Evolutionary conservation across 2,329 filamentous ascomycete species (phyloP).

Genomic region (Colletotrichum paranaense): DNA sequence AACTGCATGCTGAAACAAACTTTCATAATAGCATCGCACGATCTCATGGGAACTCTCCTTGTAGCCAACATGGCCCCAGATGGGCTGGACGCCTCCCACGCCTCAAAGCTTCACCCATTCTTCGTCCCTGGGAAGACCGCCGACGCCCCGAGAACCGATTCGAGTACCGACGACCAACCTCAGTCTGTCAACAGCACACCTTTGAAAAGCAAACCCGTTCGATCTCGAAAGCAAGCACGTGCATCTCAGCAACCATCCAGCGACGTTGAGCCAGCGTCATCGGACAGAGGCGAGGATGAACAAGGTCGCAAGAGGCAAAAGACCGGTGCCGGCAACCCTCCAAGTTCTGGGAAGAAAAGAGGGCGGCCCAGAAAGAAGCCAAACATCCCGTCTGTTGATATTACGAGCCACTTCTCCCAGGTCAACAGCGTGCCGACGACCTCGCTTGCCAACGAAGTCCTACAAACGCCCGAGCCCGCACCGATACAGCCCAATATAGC

Average conservation of each 20-base stretch:
- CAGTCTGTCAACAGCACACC: background rate
- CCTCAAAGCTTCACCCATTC: constrained; percentile 66
- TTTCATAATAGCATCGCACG: constrained; percentile 6
- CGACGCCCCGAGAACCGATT: background rate
- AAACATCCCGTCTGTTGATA: constrained; percentile 35
- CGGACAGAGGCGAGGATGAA: constrained; percentile 29
- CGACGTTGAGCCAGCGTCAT: constrained; percentile 26
- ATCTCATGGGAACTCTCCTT: constrained; percentile 54
- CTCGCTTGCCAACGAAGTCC: background rate
- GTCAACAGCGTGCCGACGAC: background rate
- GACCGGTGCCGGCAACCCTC: constrained; percentile 35
- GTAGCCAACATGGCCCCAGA: constrained; percentile 58
- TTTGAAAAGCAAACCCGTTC: background rate
- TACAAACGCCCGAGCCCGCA: background rate
- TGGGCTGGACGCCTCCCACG: constrained; percentile 46
- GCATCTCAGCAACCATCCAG: constrained; percentile 2
- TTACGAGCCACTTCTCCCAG: constrained; percentile 40
- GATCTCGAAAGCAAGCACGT: constrained; percentile 4
- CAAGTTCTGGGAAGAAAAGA: constrained; percentile 37
- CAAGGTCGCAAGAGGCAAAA: constrained; percentile 41
- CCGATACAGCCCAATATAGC: background rate
- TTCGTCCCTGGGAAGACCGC: constrained; percentile 49
- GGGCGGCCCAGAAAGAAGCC: constrained; percentile 41
- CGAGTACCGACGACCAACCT: background rate
- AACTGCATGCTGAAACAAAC: background rate